Percentiles rank a stretch among this genome's conserved stretches.
Conservation (phyloP, 2,329 filamentous ascomycete genomes). For the Cladophialophora exuberans region DNA sequence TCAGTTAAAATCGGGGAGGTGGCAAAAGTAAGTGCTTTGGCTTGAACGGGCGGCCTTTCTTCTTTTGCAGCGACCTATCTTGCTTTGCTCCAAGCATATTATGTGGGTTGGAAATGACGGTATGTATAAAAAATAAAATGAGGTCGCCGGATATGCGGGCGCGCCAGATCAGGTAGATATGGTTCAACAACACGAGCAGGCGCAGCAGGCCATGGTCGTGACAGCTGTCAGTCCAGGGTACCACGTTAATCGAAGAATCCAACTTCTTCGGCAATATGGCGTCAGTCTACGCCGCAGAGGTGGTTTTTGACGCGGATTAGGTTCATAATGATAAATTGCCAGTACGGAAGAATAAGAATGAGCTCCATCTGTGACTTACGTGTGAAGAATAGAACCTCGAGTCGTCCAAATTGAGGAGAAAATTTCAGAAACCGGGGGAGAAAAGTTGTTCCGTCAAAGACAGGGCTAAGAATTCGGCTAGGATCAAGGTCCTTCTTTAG, state of each 20-base stretch:
- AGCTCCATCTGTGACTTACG: background rate
- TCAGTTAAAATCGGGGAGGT: background rate
- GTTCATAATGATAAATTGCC: background rate
- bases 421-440: background rate
- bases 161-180: too few species aligned
- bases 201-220: slow-evolving; percentile 1
- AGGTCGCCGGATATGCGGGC: too few species aligned
- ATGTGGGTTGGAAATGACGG: too few species aligned
- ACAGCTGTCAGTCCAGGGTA: slow-evolving; percentile 13
- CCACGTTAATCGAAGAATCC: too few species aligned
- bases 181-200: too few species aligned
- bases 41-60: too few species aligned
- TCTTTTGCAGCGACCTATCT: too few species aligned
- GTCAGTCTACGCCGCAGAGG: background rate
- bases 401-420: background rate
- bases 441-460: slow-evolving; percentile 8
- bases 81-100: too few species aligned
- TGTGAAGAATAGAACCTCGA: too few species aligned
- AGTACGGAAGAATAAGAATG: background rate
- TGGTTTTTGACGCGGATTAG: background rate
- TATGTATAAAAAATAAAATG: too few species aligned
- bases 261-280: slow-evolving; percentile 11
- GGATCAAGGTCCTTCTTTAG: background rate
- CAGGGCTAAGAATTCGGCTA: background rate
- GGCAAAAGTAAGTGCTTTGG: too few species aligned